Percentiles rank a stretch among this genome's conserved stretches.
phyloP scores from a whole-genome alignment of 2,329 filamentous ascomycete species.

The Trichophyton mentagrophytes region DNA sequence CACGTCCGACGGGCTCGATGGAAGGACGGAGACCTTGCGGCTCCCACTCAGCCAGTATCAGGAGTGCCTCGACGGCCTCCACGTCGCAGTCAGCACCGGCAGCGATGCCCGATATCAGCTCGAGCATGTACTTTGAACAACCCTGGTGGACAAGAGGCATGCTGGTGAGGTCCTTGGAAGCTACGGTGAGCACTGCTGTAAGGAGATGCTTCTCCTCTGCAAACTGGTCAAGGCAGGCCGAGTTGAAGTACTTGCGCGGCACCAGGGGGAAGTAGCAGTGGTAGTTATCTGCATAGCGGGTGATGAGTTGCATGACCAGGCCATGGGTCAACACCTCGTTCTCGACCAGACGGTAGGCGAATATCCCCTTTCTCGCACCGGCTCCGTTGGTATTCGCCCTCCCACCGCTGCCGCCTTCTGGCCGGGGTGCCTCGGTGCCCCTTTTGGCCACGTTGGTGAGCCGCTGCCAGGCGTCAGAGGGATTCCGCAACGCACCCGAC shows the following conservation, averaged over 20 bases:
- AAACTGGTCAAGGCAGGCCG: slow-evolving; percentile 41
- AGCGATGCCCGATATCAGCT: slow-evolving; percentile 52
- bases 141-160: slow-evolving; percentile 51
- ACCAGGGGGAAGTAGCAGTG: slow-evolving; percentile 60
- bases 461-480: slow-evolving; percentile 38
- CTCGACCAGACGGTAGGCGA: slow-evolving; percentile 33
- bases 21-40: slow-evolving; percentile 50
- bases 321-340: slow-evolving; percentile 36
- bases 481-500: slow-evolving; percentile 32
- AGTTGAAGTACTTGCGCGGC: slow-evolving; percentile 46
- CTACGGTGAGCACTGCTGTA: slow-evolving; percentile 57
- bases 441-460: slow-evolving; percentile 34
- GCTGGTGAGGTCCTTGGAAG: slow-evolving; percentile 56
- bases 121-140: slow-evolving; percentile 58
- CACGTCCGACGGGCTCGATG: slow-evolving; percentile 52
- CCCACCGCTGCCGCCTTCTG: slow-evolving; percentile 17
- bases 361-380: slow-evolving; percentile 22
- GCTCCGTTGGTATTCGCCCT: slow-evolving; percentile 9
- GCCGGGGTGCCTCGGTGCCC: slow-evolving; percentile 17
- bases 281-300: slow-evolving; percentile 51
- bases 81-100: slow-evolving; percentile 55
- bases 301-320: slow-evolving; percentile 41
- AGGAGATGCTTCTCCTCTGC: slow-evolving; percentile 54
- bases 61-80: slow-evolving; percentile 56
- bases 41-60: slow-evolving; percentile 61